Base-by-base conservation (phyloP, 495 filamentous ascomycete genomes). In the Annulohypoxylon moriforme region DNA sequence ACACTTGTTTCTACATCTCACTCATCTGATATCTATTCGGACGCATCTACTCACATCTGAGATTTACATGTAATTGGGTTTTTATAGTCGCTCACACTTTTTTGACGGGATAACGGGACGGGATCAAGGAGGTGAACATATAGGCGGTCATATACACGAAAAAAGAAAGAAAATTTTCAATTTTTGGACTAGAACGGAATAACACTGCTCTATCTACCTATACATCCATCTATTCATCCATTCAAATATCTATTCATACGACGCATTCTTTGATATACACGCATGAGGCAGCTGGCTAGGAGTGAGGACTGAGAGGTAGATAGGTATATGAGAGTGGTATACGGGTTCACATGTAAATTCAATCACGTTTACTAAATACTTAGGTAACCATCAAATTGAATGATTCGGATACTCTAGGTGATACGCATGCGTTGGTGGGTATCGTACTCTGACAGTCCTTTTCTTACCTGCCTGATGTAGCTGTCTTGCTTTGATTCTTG, bases 21-120 rank as follows among this genome's bases (percentile, higher is more conserved):
- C 40, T 59, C 63, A 66, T 66, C 53, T n/a, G 63, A 65, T 57
- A 65, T 57, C 38, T 65, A n/a, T 55, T 24, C 9, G 29, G 16
- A 34, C 50, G n/a, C 50, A 55, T 58, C 55, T 24, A 24, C 13
- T 38, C 33, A 40, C 55, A 58, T 33, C 24, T 27, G 46, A 55
- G n/a, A 24, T 31, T 16, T 24, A 34, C 31, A 58, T 58, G 55
- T 58, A 58, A 58, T 58, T n/a, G 55, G 55, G 55, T 4, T 40
- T 58, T 36, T 40, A 40, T 40, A 58, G 50, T 42, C 18, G n/a
- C n/a, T n/a, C n/a, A n/a, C n/a, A 56, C 20, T 14, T 1, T 40
- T 42, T 40, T 55, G 27, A 7, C 29, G 6, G 14, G 11, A 20
- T 55, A 55, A 55, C 27, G 50, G 50, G 16, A 40, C 11, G 33